Conservation (phyloP, 805 yeast species). For the Ascoidea rubescens region DNA sequence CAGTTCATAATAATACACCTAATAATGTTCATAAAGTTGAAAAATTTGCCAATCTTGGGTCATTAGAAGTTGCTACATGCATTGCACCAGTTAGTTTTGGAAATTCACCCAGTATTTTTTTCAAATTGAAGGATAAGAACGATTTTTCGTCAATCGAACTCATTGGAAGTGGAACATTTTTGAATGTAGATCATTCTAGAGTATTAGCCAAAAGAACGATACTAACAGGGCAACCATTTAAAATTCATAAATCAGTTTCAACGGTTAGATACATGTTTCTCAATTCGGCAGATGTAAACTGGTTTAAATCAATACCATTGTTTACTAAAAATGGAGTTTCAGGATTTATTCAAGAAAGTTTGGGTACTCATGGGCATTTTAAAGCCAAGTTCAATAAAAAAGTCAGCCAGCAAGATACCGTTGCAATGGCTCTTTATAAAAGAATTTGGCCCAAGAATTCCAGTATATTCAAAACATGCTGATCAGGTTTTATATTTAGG, state of each 20-base stretch:
- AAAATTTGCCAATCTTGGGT: constrained; percentile 70
- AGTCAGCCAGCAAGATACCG: constrained; percentile 79
- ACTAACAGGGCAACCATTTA: constrained; percentile 88
- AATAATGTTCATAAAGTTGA: constrained; percentile 83
- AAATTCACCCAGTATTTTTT: constrained; percentile 73
- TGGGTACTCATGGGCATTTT: constrained; percentile 98
- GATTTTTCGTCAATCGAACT: constrained; percentile 29
- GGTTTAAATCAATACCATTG: constrained; percentile 83
- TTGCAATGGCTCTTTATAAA: constrained; percentile 88
- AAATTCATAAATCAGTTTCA: constrained; percentile 83
- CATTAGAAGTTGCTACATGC: constrained; percentile 65
- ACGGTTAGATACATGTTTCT: constrained; percentile 97
- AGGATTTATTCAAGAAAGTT: constrained; percentile 86
- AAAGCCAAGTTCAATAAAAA: constrained; percentile 91
- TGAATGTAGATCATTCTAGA: constrained; percentile 75
- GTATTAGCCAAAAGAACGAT: constrained; percentile 79
- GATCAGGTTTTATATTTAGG: neutral
- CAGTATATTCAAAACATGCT: neutral
- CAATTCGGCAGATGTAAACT: constrained; percentile 74
- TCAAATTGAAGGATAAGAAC: constrained; percentile 32
- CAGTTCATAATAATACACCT: constrained; percentile 59
- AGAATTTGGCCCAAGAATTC: constrained; percentile 76
- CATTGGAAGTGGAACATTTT: constrained; percentile 82
- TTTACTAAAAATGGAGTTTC: constrained; percentile 88
- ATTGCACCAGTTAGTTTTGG: constrained; percentile 81